Evolutionary conservation across 148 eudicot genomes (phyloP).

Genomic region (Rhododendron ovatum): DNA sequence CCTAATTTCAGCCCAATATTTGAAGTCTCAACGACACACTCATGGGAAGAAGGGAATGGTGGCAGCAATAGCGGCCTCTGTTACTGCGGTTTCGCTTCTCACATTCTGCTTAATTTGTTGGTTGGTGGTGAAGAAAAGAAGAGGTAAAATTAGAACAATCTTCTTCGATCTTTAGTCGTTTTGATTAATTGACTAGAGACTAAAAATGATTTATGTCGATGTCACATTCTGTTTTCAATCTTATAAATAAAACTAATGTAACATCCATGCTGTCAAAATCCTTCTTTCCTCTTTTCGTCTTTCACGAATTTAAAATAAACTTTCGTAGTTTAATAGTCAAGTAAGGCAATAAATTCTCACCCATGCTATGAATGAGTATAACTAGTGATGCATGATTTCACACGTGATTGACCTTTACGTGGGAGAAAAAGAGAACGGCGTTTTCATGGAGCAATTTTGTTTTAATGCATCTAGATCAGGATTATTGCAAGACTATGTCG

Average conservation of each 20-base stretch:
- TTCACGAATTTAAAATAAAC: background rate
- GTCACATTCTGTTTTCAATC: background rate
- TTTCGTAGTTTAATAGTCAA: background rate
- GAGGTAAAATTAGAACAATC: slow-evolving; percentile 16
- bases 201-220: background rate
- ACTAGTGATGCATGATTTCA: too few relatives aligned
- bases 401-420: too few relatives aligned
- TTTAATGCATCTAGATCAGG: too few relatives aligned
- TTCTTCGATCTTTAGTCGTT: background rate
- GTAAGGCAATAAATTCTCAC: too few relatives aligned
- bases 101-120: slow-evolving; percentile 11
- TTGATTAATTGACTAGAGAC: background rate
- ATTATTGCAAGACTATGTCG: too few relatives aligned
- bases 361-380: too few relatives aligned
- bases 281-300: background rate
- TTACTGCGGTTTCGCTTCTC: slow-evolving; percentile 13
- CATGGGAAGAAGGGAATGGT: background rate
- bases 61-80: slow-evolving; percentile 9
- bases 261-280: background rate
- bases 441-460: too few relatives aligned
- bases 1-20: background rate
- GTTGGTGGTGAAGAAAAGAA: slow-evolving; percentile 24
- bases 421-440: too few relatives aligned
- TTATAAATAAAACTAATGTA: background rate
- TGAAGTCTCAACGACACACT: background rate